Percentiles rank a stretch among this genome's conserved stretches.
Evolutionary conservation across 2,329 filamentous ascomycete genomes (phyloP).

Genomic region (Stachybotrys elegans): DNA sequence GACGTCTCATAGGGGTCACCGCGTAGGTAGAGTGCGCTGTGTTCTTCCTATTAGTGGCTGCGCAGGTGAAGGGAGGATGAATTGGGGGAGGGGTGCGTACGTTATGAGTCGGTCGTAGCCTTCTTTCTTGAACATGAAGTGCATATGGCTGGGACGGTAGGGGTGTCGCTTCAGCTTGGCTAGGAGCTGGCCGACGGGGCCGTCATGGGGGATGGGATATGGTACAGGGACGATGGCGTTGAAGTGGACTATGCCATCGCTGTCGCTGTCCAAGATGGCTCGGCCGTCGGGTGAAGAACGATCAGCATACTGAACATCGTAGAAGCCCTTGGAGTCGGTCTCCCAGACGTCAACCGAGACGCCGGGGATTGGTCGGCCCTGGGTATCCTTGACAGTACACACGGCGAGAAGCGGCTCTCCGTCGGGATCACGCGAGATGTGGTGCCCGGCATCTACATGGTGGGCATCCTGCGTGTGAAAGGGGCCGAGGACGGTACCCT

Average conservation of each 20-base stretch:
- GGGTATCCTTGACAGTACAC: slow-evolving; percentile 59
- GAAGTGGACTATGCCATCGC: slow-evolving; percentile 59
- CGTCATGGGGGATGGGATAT: slow-evolving; percentile 81
- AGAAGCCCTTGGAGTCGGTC: slow-evolving; percentile 69
- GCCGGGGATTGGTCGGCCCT: slow-evolving; percentile 52
- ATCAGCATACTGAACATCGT: slow-evolving; percentile 68
- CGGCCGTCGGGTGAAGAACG: slow-evolving; percentile 35
- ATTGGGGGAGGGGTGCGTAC: too few species aligned
- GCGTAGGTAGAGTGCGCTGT: slow-evolving; percentile 69
- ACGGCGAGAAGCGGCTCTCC: slow-evolving; percentile 63
- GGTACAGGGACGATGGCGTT: slow-evolving; percentile 77
- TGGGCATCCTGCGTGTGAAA: slow-evolving; percentile 73
- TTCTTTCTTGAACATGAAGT: slow-evolving; percentile 82
- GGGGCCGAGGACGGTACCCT: slow-evolving; percentile 75
- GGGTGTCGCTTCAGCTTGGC: slow-evolving; percentile 64
- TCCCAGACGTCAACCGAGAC: slow-evolving; percentile 77
- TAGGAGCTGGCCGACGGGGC: slow-evolving; percentile 72
- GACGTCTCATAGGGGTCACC: slow-evolving; percentile 78
- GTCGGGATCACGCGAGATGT: slow-evolving; percentile 58
- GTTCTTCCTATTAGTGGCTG: too few species aligned
- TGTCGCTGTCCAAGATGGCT: slow-evolving; percentile 20
- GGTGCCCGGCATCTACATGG: slow-evolving; percentile 41
- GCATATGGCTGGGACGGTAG: slow-evolving; percentile 73
- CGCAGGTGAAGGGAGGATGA: too few species aligned
- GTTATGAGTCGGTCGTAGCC: slow-evolving; percentile 79